phyloP scores from a whole-genome alignment of 768 basidiomycete species.

The Paxillus ammoniavirescens region DNA sequence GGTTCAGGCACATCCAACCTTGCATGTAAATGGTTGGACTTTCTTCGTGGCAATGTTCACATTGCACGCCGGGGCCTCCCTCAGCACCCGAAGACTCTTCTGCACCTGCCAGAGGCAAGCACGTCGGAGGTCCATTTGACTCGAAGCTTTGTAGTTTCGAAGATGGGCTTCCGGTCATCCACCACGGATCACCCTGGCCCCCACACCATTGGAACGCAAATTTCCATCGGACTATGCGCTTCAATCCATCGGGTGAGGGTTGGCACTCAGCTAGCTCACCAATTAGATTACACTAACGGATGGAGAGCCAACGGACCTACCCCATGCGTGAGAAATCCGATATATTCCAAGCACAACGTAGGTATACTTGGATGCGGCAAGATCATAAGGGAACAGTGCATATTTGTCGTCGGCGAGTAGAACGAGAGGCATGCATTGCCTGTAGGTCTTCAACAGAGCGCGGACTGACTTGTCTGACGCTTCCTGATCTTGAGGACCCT shows the following conservation, averaged over 20 bases:
- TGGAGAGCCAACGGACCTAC: slow-evolving; percentile 4
- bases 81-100: background rate
- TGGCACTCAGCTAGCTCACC: slow-evolving; percentile 56
- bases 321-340: slow-evolving; percentile 63
- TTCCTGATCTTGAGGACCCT: slow-evolving; percentile 61
- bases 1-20: slow-evolving; percentile 64
- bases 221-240: slow-evolving; percentile 72
- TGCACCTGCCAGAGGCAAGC: background rate
- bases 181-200: slow-evolving; percentile 61
- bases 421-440: slow-evolving; percentile 56
- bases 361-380: slow-evolving; percentile 45
- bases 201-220: slow-evolving; percentile 86
- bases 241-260: slow-evolving; percentile 42
- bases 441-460: slow-evolving; percentile 60
- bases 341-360: slow-evolving; percentile 61
- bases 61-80: slow-evolving; percentile 23
- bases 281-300: slow-evolving; percentile 15
- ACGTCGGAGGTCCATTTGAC: background rate
- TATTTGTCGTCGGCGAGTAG: slow-evolving; percentile 78
- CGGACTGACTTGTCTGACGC: slow-evolving; percentile 69
- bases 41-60: slow-evolving; percentile 39
- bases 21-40: slow-evolving; percentile 55
- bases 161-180: slow-evolving; percentile 24
- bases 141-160: background rate
- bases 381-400: slow-evolving; percentile 67